Evolutionary conservation across 352 stramenopile species (phyloP), one percentile per base, ranked within the genome.

Genomic region (Globisporangium carolinianum): DNA sequence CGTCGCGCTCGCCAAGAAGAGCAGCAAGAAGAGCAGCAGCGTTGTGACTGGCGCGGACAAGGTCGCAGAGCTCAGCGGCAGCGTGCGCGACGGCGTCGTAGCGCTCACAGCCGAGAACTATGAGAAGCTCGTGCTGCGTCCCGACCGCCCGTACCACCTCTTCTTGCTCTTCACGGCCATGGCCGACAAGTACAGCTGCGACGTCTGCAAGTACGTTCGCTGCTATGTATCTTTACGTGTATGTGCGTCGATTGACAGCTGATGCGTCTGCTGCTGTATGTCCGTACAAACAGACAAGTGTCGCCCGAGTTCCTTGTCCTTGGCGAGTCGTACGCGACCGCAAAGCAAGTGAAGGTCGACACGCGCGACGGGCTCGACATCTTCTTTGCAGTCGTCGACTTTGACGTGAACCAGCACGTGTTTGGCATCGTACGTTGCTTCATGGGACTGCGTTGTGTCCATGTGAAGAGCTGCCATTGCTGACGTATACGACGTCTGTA

Each of bases 101-200:
- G 55, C 72, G 47, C 82, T 94, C 51, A 77, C 66, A 12, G 62
- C 42, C 54, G 76, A 89, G 2, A 65, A 71, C 17, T 94, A 86
- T 63, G 62, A 72, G 10, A 69, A 79, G 57, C 78, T 82, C 37
- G 81, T 75, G 14, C 48, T 77, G 53, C 79, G 79, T 1, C 75
- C 84, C 0, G 81, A 92, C 51, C 82, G 84, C 37, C 84, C 84
- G 50, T 94, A 92, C 68, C 84, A 94, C 57, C 48, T 91, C 32
- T 68, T 94, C 55, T 59, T 92, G 47, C 63, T 94, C 43, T 87
- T 89, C 67, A 94, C 84, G 47, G 79, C 80, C n/a, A 70, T 74
- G 7, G 72, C 69, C 12, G 75, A 83, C 54, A 90, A 92, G 61
- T 90, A 83, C 64, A 76, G 73, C 39, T 94, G 84, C 57, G 84